Conservation (phyloP, 768 basidiomycete genomes). For the Dacryopinax spathularia region DNA sequence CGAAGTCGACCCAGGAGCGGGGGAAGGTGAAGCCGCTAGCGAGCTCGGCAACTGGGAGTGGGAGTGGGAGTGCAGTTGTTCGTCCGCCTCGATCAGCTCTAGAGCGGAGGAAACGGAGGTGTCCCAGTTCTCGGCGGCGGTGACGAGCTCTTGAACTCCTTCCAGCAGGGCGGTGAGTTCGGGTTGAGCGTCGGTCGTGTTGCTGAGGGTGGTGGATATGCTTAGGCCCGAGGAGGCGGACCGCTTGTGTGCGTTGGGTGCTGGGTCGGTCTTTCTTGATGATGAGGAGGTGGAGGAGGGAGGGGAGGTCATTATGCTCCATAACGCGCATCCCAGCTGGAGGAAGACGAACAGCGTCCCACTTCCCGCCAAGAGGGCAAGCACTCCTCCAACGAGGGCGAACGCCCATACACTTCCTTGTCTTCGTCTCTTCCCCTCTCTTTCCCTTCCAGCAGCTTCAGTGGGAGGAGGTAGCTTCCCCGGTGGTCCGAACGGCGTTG, state of each 20-base stretch:
- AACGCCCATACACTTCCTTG: not conserved
- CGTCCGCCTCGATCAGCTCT: not conserved
- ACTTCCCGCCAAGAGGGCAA: not conserved
- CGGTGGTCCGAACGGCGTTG: too few relatives aligned
- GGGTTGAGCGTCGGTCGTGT: not conserved
- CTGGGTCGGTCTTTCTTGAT: too few relatives aligned
- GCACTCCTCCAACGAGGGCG: not conserved
- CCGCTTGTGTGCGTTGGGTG: not conserved
- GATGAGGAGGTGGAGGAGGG: too few relatives aligned
- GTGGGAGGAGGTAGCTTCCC: not conserved
- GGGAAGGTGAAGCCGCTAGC: too few relatives aligned
- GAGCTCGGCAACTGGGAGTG: too few relatives aligned
- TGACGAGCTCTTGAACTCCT: not conserved
- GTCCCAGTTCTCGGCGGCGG: not conserved
- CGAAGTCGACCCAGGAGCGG: not conserved
- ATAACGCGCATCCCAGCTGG: not conserved
- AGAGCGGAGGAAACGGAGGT: not conserved
- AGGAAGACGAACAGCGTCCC: not conserved
- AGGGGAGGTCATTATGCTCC: not conserved
- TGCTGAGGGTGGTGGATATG: not conserved
- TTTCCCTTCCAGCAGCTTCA: too few relatives aligned
- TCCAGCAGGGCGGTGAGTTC: not conserved
- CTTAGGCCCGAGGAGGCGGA: not conserved
- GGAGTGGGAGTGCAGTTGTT: not conserved
- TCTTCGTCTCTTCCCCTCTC: too few relatives aligned